Evolutionary conservation across 257 asterid genomes (phyloP).

Genomic region (Capsicum chinense): DNA sequence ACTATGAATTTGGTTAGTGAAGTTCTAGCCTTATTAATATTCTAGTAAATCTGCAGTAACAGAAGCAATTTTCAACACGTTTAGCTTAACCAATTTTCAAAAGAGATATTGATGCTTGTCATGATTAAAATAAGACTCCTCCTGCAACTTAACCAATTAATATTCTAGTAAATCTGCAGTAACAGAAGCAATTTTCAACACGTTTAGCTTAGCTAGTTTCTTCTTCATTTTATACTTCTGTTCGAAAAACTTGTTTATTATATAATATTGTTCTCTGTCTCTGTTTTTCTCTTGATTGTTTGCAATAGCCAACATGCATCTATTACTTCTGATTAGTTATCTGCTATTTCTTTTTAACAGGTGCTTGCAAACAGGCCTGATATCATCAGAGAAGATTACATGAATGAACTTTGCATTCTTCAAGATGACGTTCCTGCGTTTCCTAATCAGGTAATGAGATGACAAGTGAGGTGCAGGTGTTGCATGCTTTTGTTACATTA

Average conservation of each 20-base stretch:
- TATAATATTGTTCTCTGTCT: not conserved
- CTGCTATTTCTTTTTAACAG: constrained; percentile 40
- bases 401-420: constrained; percentile 99
- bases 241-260: not conserved
- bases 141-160: not conserved
- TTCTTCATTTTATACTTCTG: constrained; percentile 3
- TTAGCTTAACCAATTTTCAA: too few relatives aligned
- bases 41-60: too few relatives aligned
- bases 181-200: not conserved
- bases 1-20: too few relatives aligned
- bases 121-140: too few relatives aligned
- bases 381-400: constrained; percentile 97
- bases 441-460: constrained; percentile 79
- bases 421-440: constrained; percentile 99
- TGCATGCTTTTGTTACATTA: constrained; percentile 32
- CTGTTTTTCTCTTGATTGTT: not conserved
- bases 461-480: constrained; percentile 37
- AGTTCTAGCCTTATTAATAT: too few relatives aligned
- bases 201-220: not conserved
- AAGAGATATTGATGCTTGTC: too few relatives aligned
- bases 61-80: too few relatives aligned
- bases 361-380: constrained; percentile 99
- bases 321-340: not conserved
- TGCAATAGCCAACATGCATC: not conserved
- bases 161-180: not conserved